phyloP scores from a whole-genome alignment of 2,329 filamentous ascomycete genomes.

The Cladophialophora bantiana region DNA sequence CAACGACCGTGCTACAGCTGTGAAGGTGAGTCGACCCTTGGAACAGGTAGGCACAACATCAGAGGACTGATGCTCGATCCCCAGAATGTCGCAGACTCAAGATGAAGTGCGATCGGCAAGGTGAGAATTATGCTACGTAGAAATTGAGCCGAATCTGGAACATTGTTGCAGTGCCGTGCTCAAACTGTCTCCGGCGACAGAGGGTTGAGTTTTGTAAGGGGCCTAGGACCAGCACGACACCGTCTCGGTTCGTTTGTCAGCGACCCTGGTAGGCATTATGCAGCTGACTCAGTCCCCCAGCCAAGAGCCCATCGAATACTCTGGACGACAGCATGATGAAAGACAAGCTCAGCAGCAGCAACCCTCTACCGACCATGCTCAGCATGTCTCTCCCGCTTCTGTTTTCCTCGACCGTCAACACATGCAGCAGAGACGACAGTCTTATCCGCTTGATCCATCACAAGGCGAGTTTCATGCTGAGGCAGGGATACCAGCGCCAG shows the following conservation, averaged over 20 bases:
- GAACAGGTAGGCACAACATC: not conserved
- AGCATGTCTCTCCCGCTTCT: not conserved
- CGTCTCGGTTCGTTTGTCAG: constrained; percentile 7
- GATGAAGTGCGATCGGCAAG: constrained; percentile 23
- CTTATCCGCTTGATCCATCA: constrained; percentile 1
- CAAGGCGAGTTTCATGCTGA: not conserved
- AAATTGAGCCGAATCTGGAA: not conserved
- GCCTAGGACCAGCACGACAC: constrained; percentile 1
- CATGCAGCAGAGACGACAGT: not conserved
- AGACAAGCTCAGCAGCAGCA: constrained; percentile 9
- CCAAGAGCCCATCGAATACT: not conserved
- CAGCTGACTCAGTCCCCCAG: not conserved
- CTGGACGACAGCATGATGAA: constrained; percentile 2
- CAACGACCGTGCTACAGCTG: constrained; percentile 26
- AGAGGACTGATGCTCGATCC: not conserved
- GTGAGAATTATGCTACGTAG: not conserved
- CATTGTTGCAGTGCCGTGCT: constrained; percentile 22
- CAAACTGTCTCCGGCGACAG: constrained; percentile 25
- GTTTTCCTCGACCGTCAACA: constrained; percentile 1
- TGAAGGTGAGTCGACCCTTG: constrained; percentile 18
- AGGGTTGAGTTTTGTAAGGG: constrained; percentile 13
- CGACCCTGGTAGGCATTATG: not conserved
- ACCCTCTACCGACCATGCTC: not conserved
- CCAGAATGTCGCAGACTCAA: constrained; percentile 29
- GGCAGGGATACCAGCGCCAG: constrained; percentile 1